Base-by-base conservation (phyloP, 106 monocot genomes). In the Dendrobium huoshanense region DNA sequence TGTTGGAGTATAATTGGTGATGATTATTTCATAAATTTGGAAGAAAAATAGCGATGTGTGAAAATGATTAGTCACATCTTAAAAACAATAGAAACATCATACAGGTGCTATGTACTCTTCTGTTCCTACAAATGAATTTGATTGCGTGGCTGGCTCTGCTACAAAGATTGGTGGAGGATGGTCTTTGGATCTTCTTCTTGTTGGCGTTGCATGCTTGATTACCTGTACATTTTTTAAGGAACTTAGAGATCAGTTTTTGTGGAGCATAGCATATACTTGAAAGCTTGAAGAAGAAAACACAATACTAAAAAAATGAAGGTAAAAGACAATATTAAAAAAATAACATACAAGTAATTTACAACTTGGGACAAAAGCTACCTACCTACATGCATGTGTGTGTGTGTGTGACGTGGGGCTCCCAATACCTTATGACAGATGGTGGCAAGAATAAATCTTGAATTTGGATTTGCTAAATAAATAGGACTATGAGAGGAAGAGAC, bases 31-130 rank as follows among this genome's bases (percentile, higher is more conserved):
- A 70, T 11, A 27, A 70, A 15, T 31, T 72, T 15, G 16, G 15
- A 72, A 29, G 17, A 72, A 72, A 40, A 72, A 6, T 4, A 74
- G 6, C 24, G 27, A n/a, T 22, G 44, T 16, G 64, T 10, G 37
- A 55, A 72, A 78, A 73, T 16, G 72, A 33, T 7, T 78, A 29
- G 43, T 51, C 42, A 44, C 9, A 25, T 16, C 20, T 73, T 48
- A 18, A 40, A 78, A 67, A 40, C 37, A 49, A 43, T 74, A 20
- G 55, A 55, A 15, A 78, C 20, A 68, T 33, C 88, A 81, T 92
- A 98, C 97, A 61, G 94, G 97, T 64, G 97, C 97, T 65, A 98
- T 92, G 79, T 98, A 98, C 83, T 98, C 97, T 81, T 98, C 97
- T 20, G 94, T 98, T 75, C 97, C 97, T 72, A 98, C 97, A 86